Evolutionary conservation across 176 grass and related monocot genomes (phyloP).

Genomic region (Lolium perenne): DNA sequence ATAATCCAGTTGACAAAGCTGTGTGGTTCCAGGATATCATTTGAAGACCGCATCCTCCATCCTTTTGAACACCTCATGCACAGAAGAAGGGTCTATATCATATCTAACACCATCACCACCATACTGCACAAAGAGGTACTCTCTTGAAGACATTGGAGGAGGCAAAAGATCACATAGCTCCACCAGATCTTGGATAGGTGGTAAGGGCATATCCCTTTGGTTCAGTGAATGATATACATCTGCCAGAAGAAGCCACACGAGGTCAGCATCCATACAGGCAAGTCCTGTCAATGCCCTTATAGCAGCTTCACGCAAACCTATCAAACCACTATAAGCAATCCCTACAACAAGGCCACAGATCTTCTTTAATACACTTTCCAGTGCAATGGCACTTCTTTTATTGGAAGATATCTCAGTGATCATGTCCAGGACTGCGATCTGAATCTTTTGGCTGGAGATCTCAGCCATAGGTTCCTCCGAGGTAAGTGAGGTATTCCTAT

Average conservation of each 20-base stretch:
- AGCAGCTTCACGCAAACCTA: constrained; percentile 67
- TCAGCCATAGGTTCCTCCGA: constrained; percentile 83
- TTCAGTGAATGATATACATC: constrained; percentile 86
- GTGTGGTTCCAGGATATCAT: constrained; percentile 25
- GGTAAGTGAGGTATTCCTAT: constrained; percentile 60
- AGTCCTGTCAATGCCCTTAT: constrained; percentile 73
- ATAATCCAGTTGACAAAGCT: constrained; percentile 20
- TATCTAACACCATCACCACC: constrained; percentile 68
- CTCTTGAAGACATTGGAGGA: constrained; percentile 58
- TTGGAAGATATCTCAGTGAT: constrained; percentile 64
- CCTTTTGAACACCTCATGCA: constrained; percentile 64
- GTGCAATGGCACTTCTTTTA: constrained; percentile 69
- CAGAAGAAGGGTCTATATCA: constrained; percentile 67
- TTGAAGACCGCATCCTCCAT: constrained; percentile 40
- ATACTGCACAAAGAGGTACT: constrained; percentile 83
- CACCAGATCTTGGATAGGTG: constrained; percentile 43
- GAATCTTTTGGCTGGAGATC: constrained; percentile 92
- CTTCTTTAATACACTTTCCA: constrained; percentile 78
- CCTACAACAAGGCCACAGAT: constrained; percentile 89
- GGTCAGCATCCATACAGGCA: constrained; percentile 76
- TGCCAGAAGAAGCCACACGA: constrained; percentile 91
- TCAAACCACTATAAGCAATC: constrained; percentile 73
- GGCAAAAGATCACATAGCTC: constrained; percentile 74
- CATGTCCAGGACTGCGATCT: constrained; percentile 82
- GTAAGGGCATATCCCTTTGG: constrained; percentile 52